A percentile compares a stretch with the other conserved stretches of the same genome.
Evolutionary conservation across 2,329 filamentous ascomycete genomes (phyloP).

Genomic region (Neocucurbitaria cava): DNA sequence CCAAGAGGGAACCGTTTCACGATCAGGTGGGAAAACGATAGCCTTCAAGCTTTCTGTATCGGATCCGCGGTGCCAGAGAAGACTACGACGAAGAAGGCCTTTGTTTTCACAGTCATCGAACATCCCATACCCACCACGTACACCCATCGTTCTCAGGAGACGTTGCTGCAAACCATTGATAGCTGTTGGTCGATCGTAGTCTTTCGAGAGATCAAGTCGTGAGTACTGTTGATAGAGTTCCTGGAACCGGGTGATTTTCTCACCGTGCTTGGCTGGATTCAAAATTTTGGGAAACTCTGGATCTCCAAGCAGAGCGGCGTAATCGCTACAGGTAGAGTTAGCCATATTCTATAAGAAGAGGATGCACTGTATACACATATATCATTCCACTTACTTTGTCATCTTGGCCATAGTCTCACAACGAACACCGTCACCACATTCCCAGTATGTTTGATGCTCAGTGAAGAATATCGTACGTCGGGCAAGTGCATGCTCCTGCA

Average conservation of each 20-base stretch:
- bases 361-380: too few relatives aligned
- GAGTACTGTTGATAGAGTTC: slow-evolving; percentile 33
- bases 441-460: slow-evolving; percentile 33
- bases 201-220: slow-evolving; percentile 24
- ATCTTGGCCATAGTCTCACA: slow-evolving; percentile 26
- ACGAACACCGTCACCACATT: slow-evolving; percentile 28
- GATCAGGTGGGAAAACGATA: slow-evolving; percentile 7
- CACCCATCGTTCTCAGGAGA: slow-evolving; percentile 25
- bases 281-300: slow-evolving; percentile 29
- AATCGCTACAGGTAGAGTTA: slow-evolving; percentile 24
- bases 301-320: slow-evolving; percentile 36
- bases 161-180: slow-evolving; percentile 44
- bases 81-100: slow-evolving; percentile 16
- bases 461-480: slow-evolving; percentile 35
- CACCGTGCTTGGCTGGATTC: slow-evolving; percentile 2
- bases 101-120: slow-evolving; percentile 25
- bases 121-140: slow-evolving; percentile 38
- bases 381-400: slow-evolving; percentile 19
- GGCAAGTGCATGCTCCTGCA: slow-evolving; percentile 36
- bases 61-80: slow-evolving; percentile 9
- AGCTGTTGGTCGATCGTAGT: slow-evolving; percentile 38
- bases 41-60: not conserved
- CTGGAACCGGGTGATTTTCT: slow-evolving; percentile 13
- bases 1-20: slow-evolving; percentile 11
- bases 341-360: too few relatives aligned